These are phyloP conservation scores for Eleusine indica DNA, from an alignment of 176 grass and related monocot species.

Conservation along the genomic window DNA sequence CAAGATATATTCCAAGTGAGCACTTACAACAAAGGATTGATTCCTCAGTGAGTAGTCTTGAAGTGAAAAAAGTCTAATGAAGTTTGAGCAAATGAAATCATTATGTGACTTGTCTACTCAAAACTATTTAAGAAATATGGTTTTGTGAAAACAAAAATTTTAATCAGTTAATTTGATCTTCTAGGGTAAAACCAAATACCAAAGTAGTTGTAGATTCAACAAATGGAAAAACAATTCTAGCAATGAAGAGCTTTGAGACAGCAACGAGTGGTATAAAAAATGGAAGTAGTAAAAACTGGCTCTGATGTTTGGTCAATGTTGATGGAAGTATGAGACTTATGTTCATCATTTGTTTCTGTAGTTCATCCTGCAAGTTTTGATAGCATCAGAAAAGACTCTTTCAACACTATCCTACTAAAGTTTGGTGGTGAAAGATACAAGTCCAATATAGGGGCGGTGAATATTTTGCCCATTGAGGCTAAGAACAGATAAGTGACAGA, in stretches of 20 bases:
- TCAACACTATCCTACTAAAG: neutral
- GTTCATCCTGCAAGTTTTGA: neutral
- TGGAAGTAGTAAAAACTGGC: neutral
- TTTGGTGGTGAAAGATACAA: neutral
- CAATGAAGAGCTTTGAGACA: neutral
- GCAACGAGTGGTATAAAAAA: neutral
- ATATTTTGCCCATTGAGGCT: constrained; percentile 15
- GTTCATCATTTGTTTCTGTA: neutral
- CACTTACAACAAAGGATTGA: neutral
- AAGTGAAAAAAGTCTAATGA: neutral
- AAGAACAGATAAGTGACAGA: neutral
- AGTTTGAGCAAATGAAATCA: constrained; percentile 6
- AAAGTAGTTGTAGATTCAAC: neutral
- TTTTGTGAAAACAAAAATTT: neutral
- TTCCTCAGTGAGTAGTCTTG: neutral
- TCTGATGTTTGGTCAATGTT: neutral
- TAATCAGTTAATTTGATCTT: neutral
- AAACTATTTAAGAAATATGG: neutral
- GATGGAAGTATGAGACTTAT: neutral
- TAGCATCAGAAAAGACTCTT: neutral
- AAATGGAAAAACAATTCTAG: neutral
- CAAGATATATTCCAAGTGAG: neutral
- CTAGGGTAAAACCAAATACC: neutral
- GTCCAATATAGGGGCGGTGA: neutral
- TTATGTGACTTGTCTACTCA: neutral